Conservation (phyloP, 306 rosid genomes). For the Dicorynia guianensis region DNA sequence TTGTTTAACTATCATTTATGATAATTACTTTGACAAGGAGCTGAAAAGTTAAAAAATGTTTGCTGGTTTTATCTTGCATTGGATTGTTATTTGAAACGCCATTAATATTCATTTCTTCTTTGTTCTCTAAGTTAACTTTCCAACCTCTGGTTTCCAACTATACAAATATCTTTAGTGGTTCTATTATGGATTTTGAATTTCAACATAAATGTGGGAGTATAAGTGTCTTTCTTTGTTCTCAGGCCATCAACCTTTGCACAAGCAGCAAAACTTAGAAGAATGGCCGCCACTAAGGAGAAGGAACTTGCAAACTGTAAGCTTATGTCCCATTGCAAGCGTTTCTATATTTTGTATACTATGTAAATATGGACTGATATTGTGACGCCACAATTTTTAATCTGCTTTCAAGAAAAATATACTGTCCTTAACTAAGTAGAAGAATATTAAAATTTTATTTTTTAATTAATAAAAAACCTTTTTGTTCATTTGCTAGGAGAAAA, state of each 20-base stretch:
- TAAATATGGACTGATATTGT: slow-evolving; percentile 26
- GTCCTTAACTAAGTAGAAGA: background rate
- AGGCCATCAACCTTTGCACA: slow-evolving; percentile 95
- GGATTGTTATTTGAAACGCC: background rate
- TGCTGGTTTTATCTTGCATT: slow-evolving; percentile 2
- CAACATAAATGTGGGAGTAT: background rate
- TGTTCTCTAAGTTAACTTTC: slow-evolving; percentile 15
- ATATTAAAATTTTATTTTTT: background rate
- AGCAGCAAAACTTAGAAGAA: slow-evolving; percentile 84
- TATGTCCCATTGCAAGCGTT: slow-evolving; percentile 33
- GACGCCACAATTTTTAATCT: slow-evolving; percentile 22
- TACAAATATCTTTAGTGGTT: background rate
- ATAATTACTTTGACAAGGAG: background rate
- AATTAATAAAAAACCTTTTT: too few species aligned
- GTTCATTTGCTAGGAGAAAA: background rate
- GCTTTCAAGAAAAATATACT: slow-evolving; percentile 19
- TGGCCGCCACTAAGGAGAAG: slow-evolving; percentile 85
- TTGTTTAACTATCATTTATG: slow-evolving; percentile 1
- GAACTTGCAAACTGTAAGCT: slow-evolving; percentile 80
- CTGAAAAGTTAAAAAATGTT: background rate
- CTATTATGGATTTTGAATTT: slow-evolving; percentile 18
- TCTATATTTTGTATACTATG: slow-evolving; percentile 33
- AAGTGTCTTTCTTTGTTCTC: slow-evolving; percentile 33
- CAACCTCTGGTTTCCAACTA: slow-evolving; percentile 11
- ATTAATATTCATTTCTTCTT: background rate